Evolutionary conservation across 2,329 filamentous ascomycete genomes (phyloP), one percentile per base, ranked within the genome.

Genomic region (Trichoderma koningiopsis): DNA sequence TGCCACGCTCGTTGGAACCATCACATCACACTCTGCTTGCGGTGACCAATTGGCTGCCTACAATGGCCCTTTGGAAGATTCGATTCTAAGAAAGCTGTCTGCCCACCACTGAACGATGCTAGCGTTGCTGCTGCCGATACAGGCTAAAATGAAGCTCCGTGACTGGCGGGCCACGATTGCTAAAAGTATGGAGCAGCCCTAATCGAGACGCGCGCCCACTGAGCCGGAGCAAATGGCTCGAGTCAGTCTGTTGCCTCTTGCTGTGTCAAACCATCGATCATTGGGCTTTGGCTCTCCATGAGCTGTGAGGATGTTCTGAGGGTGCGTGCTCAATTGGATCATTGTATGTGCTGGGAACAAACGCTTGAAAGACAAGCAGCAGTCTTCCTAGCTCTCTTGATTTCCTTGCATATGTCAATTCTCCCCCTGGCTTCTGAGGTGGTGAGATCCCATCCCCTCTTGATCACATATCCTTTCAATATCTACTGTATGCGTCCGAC

Each of bases 31-130:
- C 24, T 22, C 19, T 49, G 11, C n/a, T 49, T 49, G 40, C 55
- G 63, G 63, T 67, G 63, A 52, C 63, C 63, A 67, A 59, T 67
- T 35, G 55, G 29, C 37, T 66, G 63, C 10, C 16, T 8, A 31
- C 31, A 40, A 14, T 19, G 14, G 53, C 37, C 63, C 19, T 24
- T n/a, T 27, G 53, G 35, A 55, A 27, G 53, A 58, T 58, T 40
- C 53, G 22, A 37, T 65, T 11, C 27, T 10, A 35, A 10, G 27
- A 43, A 43, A 47, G 27, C 14, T 43, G 16, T 13, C 13, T 40
- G 19, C 3, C 40, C 47, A 49, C 40, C 47, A 49, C 47, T 49
- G n/a, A 29, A 19, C 16, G 16, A 59, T 37, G 29, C 31, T 66
- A 58, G 63, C 27, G 64, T 22, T 47, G 56, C 31, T 67, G 62